Percentiles rank a stretch among this genome's conserved stretches.
phyloP scores from a whole-genome alignment of 108 stramenopile genomes.

The Schizochytrium sp. region DNA sequence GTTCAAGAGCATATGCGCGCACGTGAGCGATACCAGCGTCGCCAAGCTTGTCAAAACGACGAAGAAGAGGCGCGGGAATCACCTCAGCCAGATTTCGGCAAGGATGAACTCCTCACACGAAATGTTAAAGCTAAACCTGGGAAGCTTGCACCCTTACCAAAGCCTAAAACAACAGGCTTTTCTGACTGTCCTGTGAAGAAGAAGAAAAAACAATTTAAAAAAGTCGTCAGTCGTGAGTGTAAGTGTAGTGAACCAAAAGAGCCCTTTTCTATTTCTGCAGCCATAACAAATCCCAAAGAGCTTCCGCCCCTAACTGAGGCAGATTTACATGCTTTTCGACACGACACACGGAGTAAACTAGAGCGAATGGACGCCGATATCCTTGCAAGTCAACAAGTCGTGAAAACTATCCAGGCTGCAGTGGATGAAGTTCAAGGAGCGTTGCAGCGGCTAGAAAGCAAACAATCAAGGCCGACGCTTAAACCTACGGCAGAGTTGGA shows the following conservation, averaged over 20 bases:
- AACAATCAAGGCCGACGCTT: not conserved
- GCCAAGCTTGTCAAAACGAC: not conserved
- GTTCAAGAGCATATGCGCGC: not conserved
- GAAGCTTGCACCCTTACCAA: not conserved
- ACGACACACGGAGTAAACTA: not conserved
- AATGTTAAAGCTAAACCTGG: not conserved
- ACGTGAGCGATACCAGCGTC: not conserved
- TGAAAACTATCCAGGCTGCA: not conserved
- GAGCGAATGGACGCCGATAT: conserved; percentile 43
- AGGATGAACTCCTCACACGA: not conserved
- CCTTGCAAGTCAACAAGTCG: not conserved
- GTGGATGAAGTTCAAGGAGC: not conserved
- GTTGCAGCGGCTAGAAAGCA: not conserved
- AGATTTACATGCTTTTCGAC: conserved; percentile 6
- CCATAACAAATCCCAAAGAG: not conserved
- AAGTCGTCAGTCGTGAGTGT: not conserved
- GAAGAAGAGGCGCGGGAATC: not conserved
- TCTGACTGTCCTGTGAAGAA: not conserved
- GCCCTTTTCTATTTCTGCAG: not conserved
- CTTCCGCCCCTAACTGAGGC: not conserved
- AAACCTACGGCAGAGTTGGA: not conserved
- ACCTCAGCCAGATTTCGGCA: not conserved
- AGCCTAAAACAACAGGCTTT: not conserved
- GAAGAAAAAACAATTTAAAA: not conserved
- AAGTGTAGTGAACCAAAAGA: not conserved